Conservation (phyloP, 139 green algal genomes). For the Closterium sp. region DNA sequence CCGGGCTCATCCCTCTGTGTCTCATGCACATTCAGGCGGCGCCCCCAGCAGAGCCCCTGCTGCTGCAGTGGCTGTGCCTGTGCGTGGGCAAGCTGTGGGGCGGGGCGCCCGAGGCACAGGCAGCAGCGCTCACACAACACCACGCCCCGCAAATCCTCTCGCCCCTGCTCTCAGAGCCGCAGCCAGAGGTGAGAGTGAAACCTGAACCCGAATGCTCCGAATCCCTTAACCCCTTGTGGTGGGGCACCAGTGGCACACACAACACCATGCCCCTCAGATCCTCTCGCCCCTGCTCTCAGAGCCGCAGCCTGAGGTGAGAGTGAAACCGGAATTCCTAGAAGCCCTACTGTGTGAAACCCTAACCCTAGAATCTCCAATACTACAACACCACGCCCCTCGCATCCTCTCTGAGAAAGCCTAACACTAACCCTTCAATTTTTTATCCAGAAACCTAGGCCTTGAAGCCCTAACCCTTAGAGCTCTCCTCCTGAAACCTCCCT, state of each 20-base stretch:
- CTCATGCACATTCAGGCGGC: slow-evolving; percentile 42
- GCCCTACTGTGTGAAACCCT: no score
- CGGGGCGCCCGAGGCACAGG: slow-evolving; percentile 35
- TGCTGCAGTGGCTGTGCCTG: slow-evolving; percentile 91
- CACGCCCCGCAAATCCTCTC: slow-evolving; percentile 60
- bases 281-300: slow-evolving; percentile 63
- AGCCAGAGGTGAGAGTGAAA: slow-evolving; percentile 50
- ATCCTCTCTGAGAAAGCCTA: no score
- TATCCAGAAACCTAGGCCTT: no score
- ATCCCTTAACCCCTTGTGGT: not conserved
- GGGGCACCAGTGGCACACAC: slow-evolving; percentile 25
- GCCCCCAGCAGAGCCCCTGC: slow-evolving; percentile 53
- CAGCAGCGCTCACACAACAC: slow-evolving; percentile 50
- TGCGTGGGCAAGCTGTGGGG: slow-evolving; percentile 86
- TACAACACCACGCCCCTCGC: no score
- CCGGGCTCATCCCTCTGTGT: slow-evolving; percentile 37
- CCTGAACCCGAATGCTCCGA: not conserved
- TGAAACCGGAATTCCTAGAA: no score
- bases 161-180: slow-evolving; percentile 58
- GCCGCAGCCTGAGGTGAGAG: slow-evolving; percentile 43
- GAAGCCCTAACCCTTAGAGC: no score
- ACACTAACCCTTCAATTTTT: no score
- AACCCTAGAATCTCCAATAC: no score
- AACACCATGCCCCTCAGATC: slow-evolving; percentile 57
- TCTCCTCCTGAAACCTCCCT: no score